Evolutionary conservation across 495 filamentous ascomycete species (phyloP).

Genomic region (Polyplosphaeria fusca): DNA sequence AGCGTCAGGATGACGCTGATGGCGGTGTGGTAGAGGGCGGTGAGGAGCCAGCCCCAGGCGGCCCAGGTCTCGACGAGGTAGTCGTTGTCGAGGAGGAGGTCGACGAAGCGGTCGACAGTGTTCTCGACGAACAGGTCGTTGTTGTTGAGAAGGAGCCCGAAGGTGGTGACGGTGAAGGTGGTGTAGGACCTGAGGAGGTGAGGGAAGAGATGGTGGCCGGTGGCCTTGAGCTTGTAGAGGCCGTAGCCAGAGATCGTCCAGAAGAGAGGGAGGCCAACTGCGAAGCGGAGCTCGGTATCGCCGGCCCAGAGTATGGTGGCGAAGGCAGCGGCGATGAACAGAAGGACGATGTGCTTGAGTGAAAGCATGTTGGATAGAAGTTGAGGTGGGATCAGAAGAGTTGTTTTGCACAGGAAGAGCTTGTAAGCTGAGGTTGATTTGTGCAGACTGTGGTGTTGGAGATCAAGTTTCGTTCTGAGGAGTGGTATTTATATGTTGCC

Average conservation of each 20-base stretch:
- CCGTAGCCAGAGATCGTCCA: not conserved
- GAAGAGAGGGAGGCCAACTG: not conserved
- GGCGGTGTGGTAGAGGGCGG: not conserved
- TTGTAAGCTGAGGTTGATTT: no score
- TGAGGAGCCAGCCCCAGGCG: not conserved
- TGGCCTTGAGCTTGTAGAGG: not conserved
- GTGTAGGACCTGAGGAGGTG: no score
- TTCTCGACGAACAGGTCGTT: not conserved
- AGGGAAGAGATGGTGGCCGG: not conserved
- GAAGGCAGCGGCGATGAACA: not conserved
- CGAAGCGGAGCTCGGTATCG: not conserved
- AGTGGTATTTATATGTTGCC: no score
- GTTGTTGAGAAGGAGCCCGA: not conserved
- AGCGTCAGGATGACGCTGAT: not conserved
- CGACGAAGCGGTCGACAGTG: not conserved
- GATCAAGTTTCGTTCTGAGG: no score
- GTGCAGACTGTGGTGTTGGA: no score
- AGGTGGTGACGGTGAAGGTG: not conserved
- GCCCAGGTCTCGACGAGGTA: not conserved
- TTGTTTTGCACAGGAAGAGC: no score
- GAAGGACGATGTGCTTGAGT: not conserved
- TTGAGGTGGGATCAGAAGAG: not conserved
- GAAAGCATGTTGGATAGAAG: not conserved
- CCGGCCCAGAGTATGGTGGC: not conserved
- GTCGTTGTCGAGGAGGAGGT: not conserved